These are phyloP conservation scores for Durotheca rogersii DNA, from an alignment of 495 filamentous ascomycete species.

Conservation along the genomic window DNA sequence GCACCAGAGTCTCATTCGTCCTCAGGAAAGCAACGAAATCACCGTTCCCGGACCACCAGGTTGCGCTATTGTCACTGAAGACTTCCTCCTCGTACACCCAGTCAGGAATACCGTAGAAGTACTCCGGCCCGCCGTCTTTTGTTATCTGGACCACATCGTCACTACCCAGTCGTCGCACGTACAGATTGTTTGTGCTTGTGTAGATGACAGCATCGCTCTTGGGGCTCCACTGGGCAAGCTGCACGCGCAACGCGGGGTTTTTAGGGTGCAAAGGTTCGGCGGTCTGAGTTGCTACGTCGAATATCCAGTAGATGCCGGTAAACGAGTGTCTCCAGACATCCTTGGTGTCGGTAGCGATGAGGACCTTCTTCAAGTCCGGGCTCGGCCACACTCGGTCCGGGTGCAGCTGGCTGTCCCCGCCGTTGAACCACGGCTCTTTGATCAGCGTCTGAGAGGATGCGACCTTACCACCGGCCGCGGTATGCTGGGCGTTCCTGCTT, in stretches of 20 bases:
- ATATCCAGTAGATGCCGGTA: conserved; percentile 85
- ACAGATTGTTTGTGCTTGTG: conserved; percentile 86
- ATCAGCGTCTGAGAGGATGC: conserved; percentile 64
- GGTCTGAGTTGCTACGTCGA: conserved; percentile 81
- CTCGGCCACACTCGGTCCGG: conserved; percentile 71
- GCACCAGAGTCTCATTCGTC: conserved; percentile 89
- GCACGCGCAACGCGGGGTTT: conserved; percentile 65
- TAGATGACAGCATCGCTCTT: conserved; percentile 81
- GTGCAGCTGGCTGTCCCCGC: conserved; percentile 50
- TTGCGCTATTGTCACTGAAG: conserved; percentile 73
- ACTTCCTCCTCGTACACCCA: conserved; percentile 99
- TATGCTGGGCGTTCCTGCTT: conserved; percentile 39
- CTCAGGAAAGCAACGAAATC: conserved; percentile 86
- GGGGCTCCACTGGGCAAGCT: conserved; percentile 90
- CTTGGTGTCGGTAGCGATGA: conserved; percentile 67
- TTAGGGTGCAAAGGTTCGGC: conserved; percentile 75
- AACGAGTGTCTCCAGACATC: conserved; percentile 89
- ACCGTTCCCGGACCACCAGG: conserved; percentile 92
- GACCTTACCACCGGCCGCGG: conserved; percentile 33
- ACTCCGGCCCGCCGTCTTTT: conserved; percentile 76
- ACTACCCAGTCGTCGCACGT: conserved; percentile 64
- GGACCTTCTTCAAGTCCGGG: conserved; percentile 76
- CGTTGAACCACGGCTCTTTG: conserved; percentile 62
- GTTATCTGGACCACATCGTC: conserved; percentile 70
- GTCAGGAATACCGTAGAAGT: conserved; percentile 97